phyloP scores from a whole-genome alignment of 495 filamentous ascomycete genomes.

The Podospora comata region DNA sequence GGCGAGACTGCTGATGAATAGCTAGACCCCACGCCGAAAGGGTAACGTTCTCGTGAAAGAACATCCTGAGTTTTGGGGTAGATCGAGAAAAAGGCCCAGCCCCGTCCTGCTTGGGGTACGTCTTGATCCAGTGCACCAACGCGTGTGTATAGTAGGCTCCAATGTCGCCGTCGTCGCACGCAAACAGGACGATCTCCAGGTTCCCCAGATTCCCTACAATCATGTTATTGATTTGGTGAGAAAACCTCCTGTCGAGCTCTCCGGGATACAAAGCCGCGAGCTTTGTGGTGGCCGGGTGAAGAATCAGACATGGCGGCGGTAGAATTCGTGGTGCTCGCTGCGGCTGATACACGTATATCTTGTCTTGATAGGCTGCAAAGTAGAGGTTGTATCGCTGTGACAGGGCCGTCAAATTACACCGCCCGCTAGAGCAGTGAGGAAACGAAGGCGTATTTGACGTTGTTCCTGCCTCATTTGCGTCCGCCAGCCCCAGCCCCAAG shows the following conservation, averaged over 20 bases:
- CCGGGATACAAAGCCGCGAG: slow-evolving; percentile 43
- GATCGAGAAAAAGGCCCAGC: background rate
- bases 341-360: slow-evolving; percentile 74
- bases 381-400: slow-evolving; percentile 59
- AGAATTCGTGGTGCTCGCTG: slow-evolving; percentile 59
- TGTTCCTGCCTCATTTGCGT: background rate
- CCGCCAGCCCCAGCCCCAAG: too few relatives aligned
- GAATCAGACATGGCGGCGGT: slow-evolving; percentile 57
- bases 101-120: background rate
- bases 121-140: slow-evolving; percentile 32
- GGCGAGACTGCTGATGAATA: slow-evolving; percentile 69
- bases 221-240: slow-evolving; percentile 76
- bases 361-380: slow-evolving; percentile 69
- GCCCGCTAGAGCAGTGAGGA: slow-evolving; percentile 36
- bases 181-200: slow-evolving; percentile 73
- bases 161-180: slow-evolving; percentile 87
- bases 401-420: slow-evolving; percentile 49
- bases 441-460: slow-evolving; percentile 13
- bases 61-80: slow-evolving; percentile 38
- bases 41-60: slow-evolving; percentile 73
- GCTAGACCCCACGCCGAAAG: slow-evolving; percentile 87
- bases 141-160: slow-evolving; percentile 67
- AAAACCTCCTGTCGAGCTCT: slow-evolving; percentile 52
- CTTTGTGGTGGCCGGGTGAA: slow-evolving; percentile 58
- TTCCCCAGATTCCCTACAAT: slow-evolving; percentile 75